Base-by-base conservation (phyloP, 345 rosid genomes). In the Populus simonii region DNA sequence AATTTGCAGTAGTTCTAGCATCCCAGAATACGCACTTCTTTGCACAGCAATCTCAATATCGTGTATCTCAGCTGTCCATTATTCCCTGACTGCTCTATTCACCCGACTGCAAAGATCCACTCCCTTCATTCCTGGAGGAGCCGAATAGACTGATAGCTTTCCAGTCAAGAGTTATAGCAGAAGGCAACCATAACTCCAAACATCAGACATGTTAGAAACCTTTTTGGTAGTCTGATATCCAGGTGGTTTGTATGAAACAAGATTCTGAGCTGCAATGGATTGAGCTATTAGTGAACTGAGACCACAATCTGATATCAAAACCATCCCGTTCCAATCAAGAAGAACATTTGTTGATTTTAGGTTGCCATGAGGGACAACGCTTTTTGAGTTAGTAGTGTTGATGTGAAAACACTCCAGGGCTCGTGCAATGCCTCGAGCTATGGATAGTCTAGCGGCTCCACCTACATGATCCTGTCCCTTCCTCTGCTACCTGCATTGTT, bases 1-100 rank as follows among this genome's bases (percentile, higher is more conserved):
- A 15, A 87, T 63, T 62, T 85, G 84, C 68, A 90, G 83, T 70
- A 87, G 80, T 69, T 73, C 79, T 29, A 88, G 76, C 93, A 90
- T 87, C 41, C 87, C 88, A 5, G 72, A 75, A 70, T 49, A 53
- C 1, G 85, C 86, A 51, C 75, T 82, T 81, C 84, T 83, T 70
- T 82, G 86, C 35, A 57, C 82, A 0, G 87, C 74, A 68, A 90
- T 81, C 82, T 90, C 93, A 12, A 53, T 16, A 51, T 90, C 91
- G 27, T 88, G 84, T 36, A 90, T 86, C 89, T 89, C 92, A 0
- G 85, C 88, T 8, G 90, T 88, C 92, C 92, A 89, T 74, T 89
- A 92, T 74, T 91, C 94, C 59, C 90, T 85, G 8, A 88, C 88
- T 1, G 94, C 92, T 73, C 87, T 43, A 45, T 84, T 81, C 66